A percentile compares a stretch with the other conserved stretches of the same genome.
These are phyloP conservation scores for Huiozyma sinensis DNA, from an alignment of 805 yeast species.

Conservation along the genomic window DNA sequence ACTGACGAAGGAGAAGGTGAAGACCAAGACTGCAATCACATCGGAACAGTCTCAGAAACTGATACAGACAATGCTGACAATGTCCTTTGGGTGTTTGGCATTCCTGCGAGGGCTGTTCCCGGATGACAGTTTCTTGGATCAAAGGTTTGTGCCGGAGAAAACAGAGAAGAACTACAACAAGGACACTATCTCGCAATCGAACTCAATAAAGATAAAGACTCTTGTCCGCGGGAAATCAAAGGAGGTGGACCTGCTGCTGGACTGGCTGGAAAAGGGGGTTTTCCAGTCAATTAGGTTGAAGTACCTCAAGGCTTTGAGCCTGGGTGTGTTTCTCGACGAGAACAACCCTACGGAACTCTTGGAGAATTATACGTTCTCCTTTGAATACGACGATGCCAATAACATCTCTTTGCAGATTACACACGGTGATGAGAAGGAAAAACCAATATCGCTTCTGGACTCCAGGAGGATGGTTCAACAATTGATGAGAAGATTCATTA, in stretches of 20 bases:
- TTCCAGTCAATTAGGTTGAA: constrained; percentile 34
- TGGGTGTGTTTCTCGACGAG: constrained; percentile 37
- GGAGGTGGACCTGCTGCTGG: constrained; percentile 39
- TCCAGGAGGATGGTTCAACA: constrained; percentile 38
- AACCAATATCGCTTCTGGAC: constrained; percentile 22
- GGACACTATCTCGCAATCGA: constrained; percentile 8
- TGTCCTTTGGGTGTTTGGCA: constrained; percentile 48
- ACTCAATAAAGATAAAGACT: constrained; percentile 38
- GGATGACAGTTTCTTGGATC: constrained; percentile 43
- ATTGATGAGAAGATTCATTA: constrained; percentile 40
- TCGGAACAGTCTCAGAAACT: constrained; percentile 36
- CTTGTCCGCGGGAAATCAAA: constrained; percentile 36
- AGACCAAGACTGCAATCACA: constrained; percentile 20
- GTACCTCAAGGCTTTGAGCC: constrained; percentile 35
- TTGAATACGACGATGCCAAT: constrained; percentile 31
- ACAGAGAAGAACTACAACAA: constrained; percentile 23
- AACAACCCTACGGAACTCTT: constrained; percentile 32
- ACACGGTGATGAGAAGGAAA: constrained; percentile 4
- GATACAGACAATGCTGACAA: constrained; percentile 38
- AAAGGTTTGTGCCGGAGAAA: constrained; percentile 32
- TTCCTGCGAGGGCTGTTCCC: constrained; percentile 48
- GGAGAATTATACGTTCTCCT: constrained; percentile 42
- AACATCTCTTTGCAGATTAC: constrained; percentile 18
- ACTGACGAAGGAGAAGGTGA: constrained; percentile 6
- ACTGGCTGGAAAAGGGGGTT: constrained; percentile 46